These are phyloP conservation scores for Scleroderma bovista DNA, from an alignment of 768 basidiomycete genomes.

Conservation along the genomic window DNA sequence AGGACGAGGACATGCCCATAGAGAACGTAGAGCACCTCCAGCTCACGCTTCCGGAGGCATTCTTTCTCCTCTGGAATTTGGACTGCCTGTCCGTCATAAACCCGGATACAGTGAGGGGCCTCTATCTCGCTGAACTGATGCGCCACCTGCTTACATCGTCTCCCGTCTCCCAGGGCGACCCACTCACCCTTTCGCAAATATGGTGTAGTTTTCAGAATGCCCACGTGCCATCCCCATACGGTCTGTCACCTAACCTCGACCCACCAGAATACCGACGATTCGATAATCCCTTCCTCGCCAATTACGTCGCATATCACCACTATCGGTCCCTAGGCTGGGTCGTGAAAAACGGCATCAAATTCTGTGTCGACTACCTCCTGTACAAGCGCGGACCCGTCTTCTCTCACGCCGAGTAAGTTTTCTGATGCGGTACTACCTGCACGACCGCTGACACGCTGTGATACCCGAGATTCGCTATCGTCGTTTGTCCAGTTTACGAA, in stretches of 20 bases:
- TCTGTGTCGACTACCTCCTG: conserved; percentile 91
- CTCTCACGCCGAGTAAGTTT: conserved; percentile 85
- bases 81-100: conserved; percentile 74
- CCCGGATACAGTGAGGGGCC: conserved; percentile 53
- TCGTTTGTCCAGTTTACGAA: conserved; percentile 89
- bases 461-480: conserved; percentile 70
- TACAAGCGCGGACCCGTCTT: conserved; percentile 96
- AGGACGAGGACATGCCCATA: conserved; percentile 44
- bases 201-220: conserved; percentile 61
- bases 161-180: conserved; percentile 50
- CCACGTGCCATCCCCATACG: conserved; percentile 41
- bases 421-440: not conserved
- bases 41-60: conserved; percentile 82
- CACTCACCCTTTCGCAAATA: conserved; percentile 51
- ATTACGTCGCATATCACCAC: conserved; percentile 91
- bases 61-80: conserved; percentile 80
- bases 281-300: conserved; percentile 90
- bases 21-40: conserved; percentile 88
- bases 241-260: conserved; percentile 23
- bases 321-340: conserved; percentile 97
- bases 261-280: conserved; percentile 40
- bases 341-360: conserved; percentile 92
- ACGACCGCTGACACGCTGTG: not conserved
- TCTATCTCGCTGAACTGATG: conserved; percentile 1
- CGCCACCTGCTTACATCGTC: too few species aligned